Conservation (phyloP, 108 stramenopile genomes). For the Cylindrotheca fusiformis region DNA sequence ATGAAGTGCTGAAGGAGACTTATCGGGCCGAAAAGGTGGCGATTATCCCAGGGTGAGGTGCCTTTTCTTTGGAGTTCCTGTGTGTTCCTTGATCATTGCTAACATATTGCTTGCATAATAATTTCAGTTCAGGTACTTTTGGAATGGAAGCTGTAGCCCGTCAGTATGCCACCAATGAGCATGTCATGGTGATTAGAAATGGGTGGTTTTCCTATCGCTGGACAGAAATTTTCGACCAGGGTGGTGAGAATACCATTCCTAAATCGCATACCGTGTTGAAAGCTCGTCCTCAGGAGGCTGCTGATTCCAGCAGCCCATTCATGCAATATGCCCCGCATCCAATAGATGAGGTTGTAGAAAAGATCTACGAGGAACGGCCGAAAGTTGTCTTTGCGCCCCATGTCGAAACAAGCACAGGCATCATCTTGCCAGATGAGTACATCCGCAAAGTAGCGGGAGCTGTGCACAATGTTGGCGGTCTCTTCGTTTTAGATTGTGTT, state of each 20-base stretch:
- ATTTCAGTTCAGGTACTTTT: constrained; percentile 75
- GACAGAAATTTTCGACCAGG: constrained; percentile 94
- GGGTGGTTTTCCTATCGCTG: constrained; percentile 93
- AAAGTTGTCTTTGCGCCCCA: constrained; percentile 86
- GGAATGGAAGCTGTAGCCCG: constrained; percentile 91
- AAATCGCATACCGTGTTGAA: constrained; percentile 83
- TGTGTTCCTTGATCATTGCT: not conserved
- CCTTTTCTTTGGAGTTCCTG: not conserved
- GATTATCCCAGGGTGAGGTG: constrained; percentile 86
- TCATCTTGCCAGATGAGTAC: constrained; percentile 90
- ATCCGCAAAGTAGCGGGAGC: constrained; percentile 76
- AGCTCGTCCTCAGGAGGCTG: constrained; percentile 51
- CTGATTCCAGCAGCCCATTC: constrained; percentile 32
- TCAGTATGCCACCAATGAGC: constrained; percentile 87
- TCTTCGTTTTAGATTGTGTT: constrained; percentile 93
- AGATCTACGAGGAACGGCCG: constrained; percentile 79
- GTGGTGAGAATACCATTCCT: constrained; percentile 54
- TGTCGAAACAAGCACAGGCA: constrained; percentile 91
- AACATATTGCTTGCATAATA: not conserved
- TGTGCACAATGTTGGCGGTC: constrained; percentile 81
- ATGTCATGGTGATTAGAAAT: constrained; percentile 91
- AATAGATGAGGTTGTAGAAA: constrained; percentile 82
- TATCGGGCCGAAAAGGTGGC: constrained; percentile 91
- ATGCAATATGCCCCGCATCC: constrained; percentile 77
- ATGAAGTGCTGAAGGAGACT: constrained; percentile 68